Evolutionary conservation across 805 yeast species (phyloP).

Genomic region (Schwanniomyces vanrijiae): DNA sequence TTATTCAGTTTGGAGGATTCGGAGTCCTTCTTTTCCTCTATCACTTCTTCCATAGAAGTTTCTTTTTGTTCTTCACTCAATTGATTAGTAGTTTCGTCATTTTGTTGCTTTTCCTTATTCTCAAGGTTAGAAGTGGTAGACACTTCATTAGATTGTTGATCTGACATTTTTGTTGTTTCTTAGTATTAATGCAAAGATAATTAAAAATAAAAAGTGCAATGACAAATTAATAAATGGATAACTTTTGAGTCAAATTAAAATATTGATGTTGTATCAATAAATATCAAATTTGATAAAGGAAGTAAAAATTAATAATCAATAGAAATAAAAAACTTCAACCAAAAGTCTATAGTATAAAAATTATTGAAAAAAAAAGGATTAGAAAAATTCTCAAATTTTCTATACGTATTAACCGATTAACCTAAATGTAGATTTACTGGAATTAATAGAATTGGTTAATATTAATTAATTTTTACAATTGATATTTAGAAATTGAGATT

Average conservation of each 20-base stretch:
- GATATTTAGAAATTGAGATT: slow-evolving; percentile 1
- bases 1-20: neutral
- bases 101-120: neutral
- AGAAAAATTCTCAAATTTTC: slow-evolving; percentile 1
- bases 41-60: neutral
- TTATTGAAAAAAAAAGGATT: slow-evolving; percentile 5
- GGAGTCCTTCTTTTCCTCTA: neutral
- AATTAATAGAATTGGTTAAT: neutral
- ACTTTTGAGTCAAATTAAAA: neutral
- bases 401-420: neutral
- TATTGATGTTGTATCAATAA: neutral
- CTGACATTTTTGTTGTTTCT: slow-evolving; percentile 4
- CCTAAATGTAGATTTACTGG: neutral
- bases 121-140: neutral
- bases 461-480: neutral
- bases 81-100: neutral
- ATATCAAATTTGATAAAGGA: neutral
- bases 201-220: slow-evolving; percentile 1
- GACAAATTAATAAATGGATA: neutral
- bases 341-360: slow-evolving; percentile 6
- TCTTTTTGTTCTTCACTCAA: neutral
- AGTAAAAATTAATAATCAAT: slow-evolving; percentile 2
- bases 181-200: slow-evolving; percentile 1
- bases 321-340: slow-evolving; percentile 3
- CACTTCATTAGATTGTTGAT: slow-evolving; percentile 2